Evolutionary conservation across 305 asterid genomes (phyloP), one percentile per base, ranked within the genome.

Genomic region (Solanum aculeatissimum): DNA sequence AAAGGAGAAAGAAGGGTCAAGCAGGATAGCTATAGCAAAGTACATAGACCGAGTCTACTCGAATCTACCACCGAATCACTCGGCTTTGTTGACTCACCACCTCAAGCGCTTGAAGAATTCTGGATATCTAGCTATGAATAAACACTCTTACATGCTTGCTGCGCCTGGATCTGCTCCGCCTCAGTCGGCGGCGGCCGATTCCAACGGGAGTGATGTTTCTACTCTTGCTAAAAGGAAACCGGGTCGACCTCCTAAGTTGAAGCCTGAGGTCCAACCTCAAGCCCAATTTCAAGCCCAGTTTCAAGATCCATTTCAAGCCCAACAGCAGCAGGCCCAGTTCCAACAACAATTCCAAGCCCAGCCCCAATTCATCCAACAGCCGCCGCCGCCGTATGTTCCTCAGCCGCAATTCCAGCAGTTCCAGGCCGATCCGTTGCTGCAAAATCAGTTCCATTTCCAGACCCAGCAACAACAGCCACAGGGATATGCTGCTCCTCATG

Each of bases 211-310:
- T 58, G 88, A 83, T 19, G 84, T 75, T 21, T 27, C 87, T 32
- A 74, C 47, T 43, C 65, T 89, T 8, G n/a, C 92, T 12, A 91
- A 89, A 86, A 84, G 90, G 27, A 89, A 96, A 77, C 97, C 93
- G 15, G 98, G 98, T 25, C 94, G 98, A 21, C 98, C 98, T 49
- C 93, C 95, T 42, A 95, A 93, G 89, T 86, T 88, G 40, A 92
- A 92, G 84, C 32, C 84, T 4, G 58, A 84, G n/a, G 84, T 89
- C 23, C 78, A 82, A 54, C 35, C 53, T 19, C 80, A 81, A 21
- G 69, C n/a, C 10, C 77, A 81, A 27, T 47, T 23, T 65, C 85
- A 65, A 62, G 70, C n/a, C 7, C 66, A 57, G 21, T 12, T 81
- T 18, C 51, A 69, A 38, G 77, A 49, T 2, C 77, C 10, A 3